Base-by-base conservation (phyloP, 2,329 filamentous ascomycete species). In the Alternaria alternata region DNA sequence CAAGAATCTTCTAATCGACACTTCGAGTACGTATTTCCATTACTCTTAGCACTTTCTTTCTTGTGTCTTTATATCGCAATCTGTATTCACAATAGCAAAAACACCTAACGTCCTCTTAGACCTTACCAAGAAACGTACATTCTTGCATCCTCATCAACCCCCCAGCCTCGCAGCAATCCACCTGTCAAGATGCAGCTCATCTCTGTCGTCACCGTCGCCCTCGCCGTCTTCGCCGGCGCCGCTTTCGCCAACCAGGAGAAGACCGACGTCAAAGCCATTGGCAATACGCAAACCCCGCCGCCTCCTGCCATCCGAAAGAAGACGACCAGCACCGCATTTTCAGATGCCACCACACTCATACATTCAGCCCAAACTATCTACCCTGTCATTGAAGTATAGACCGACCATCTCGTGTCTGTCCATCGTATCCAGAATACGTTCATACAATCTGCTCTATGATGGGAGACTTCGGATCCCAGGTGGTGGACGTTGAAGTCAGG, bases 131-230 rank as follows among this genome's bases (percentile, higher is more conserved):
- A 49, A 36, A 49, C 32, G 46, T 49, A 49, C 20, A 7, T 18
- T 30, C 20, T 6, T 28, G 3, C 36, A 16, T 12, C 28, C 34
- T 26, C 7, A n/a, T 12, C 4, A 12, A 7, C 9, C 28, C 20
- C 26, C 22, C 20, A 18, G 26, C 20, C 3, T n/a, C 20, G 42
- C 32, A 24, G 3, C 26, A 18, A 36, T 7, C 18, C 32, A 22
- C 39, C 41, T n/a, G 22, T n/a, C 14, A 39, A 42, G 32, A 60
- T 60, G 57, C 57, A 60, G 11, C 18, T 28, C 41, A 16, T 28
- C n/a, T n/a, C 41, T n/a, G 2, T 34, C 22, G 5, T 57, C 53
- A 12, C 18, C 41, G 4, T 28, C 22, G 20, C 26, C 20, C 4
- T 60, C 16, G 28, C 57, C 18, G 26, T 52, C 12, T 42, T 57